Evolutionary conservation across 768 basidiomycete species (phyloP).

Genomic region (Leucosporidium creatinivorum): DNA sequence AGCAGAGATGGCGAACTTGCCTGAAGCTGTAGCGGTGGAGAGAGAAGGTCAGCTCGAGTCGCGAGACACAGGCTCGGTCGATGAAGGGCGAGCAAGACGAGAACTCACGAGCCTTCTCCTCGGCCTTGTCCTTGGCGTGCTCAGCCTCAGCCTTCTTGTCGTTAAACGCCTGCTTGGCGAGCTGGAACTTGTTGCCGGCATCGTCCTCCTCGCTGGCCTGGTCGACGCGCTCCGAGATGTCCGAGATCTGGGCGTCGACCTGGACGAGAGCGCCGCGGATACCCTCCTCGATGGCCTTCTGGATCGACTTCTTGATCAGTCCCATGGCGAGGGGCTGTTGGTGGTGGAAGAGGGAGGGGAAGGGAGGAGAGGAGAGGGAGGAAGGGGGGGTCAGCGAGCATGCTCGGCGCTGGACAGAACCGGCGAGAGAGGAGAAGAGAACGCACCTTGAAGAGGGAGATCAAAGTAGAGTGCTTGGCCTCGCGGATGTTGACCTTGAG

Average conservation of each 20-base stretch:
- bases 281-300: constrained; percentile 57
- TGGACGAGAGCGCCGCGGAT: constrained; percentile 77
- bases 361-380: too few species aligned
- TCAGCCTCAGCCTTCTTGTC: constrained; percentile 53
- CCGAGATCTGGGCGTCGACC: constrained; percentile 77
- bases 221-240: constrained; percentile 72
- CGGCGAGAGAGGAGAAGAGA: constrained; percentile 41
- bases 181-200: constrained; percentile 48
- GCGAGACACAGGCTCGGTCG: too few species aligned
- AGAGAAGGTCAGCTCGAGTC: background rate
- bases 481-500: constrained; percentile 88
- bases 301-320: constrained; percentile 70
- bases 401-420: background rate
- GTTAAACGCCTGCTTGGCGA: constrained; percentile 60
- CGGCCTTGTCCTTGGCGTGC: constrained; percentile 46
- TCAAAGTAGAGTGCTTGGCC: constrained; percentile 78
- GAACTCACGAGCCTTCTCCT: constrained; percentile 38
- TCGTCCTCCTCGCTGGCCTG: constrained; percentile 51
- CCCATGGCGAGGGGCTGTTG: constrained; percentile 54
- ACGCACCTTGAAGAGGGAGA: constrained; percentile 60
- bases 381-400: too few species aligned
- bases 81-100: background rate
- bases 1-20: constrained; percentile 68
- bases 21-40: constrained; percentile 10
- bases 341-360: too few species aligned